Percentiles rank a stretch among this genome's conserved stretches.
Conservation (phyloP, 345 rosid species). For the Anacardium occidentale region DNA sequence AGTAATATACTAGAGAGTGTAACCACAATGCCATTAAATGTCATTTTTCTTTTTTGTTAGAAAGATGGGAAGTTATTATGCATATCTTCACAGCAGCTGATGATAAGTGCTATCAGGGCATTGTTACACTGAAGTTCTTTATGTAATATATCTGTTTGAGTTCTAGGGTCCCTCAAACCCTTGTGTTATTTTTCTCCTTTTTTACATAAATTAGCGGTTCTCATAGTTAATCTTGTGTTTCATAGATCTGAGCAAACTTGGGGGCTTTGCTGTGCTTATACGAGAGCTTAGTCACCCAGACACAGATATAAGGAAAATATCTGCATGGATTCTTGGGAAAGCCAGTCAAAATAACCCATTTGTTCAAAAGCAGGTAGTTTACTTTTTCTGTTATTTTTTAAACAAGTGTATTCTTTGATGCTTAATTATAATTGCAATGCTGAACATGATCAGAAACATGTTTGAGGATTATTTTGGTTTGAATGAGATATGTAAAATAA, state of each 20-base stretch:
- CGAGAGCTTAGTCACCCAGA: slow-evolving; percentile 67
- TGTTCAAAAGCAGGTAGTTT: slow-evolving; percentile 71
- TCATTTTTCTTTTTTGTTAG: not conserved
- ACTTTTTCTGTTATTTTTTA: not conserved
- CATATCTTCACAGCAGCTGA: not conserved
- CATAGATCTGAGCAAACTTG: slow-evolving; percentile 79
- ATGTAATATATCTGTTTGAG: not conserved
- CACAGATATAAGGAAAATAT: slow-evolving; percentile 59
- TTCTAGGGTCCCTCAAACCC: not conserved
- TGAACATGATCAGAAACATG: not conserved
- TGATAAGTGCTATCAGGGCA: not conserved
- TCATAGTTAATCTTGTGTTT: slow-evolving; percentile 1
- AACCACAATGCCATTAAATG: not conserved
- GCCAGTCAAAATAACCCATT: slow-evolving; percentile 86
- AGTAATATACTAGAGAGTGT: not conserved
- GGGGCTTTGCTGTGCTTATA: slow-evolving; percentile 59
- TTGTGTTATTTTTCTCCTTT: not conserved
- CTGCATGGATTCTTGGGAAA: slow-evolving; percentile 95
- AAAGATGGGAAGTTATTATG: not conserved
- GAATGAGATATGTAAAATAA: not conserved
- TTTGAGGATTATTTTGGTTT: slow-evolving; percentile 12
- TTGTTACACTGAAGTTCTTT: not conserved
- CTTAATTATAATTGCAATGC: not conserved
- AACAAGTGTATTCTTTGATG: not conserved
- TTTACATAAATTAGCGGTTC: slow-evolving; percentile 3